Conservation (phyloP, 2,329 filamentous ascomycete species). For the Monosporascus sp. region DNA sequence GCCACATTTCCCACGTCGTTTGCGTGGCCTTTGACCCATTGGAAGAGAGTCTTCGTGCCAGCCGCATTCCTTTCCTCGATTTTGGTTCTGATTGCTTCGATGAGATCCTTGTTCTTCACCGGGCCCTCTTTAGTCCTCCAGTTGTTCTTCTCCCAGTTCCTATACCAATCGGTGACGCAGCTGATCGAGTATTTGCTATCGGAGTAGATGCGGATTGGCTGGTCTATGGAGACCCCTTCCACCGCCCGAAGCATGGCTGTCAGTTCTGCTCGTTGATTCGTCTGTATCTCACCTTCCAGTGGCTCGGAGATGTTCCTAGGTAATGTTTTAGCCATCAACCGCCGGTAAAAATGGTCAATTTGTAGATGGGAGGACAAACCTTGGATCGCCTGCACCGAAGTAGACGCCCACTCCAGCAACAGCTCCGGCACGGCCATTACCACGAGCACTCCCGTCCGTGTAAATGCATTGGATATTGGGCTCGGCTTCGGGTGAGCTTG, state of each 20-base stretch:
- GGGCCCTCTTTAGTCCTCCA: constrained; percentile 72
- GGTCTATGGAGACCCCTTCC: constrained; percentile 63
- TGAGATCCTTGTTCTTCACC: constrained; percentile 84
- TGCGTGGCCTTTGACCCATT: constrained; percentile 87
- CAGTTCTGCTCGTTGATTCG: constrained; percentile 94
- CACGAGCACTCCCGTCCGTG: constrained; percentile 58
- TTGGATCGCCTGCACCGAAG: constrained; percentile 52
- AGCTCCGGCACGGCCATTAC: constrained; percentile 53
- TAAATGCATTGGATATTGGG: constrained; percentile 43
- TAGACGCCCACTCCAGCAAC: constrained; percentile 59
- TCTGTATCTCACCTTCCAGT: constrained; percentile 69
- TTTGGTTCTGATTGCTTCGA: constrained; percentile 65
- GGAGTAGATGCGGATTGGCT: constrained; percentile 72
- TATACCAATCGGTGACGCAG: constrained; percentile 80
- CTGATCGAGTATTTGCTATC: constrained; percentile 90
- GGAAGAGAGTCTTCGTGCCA: constrained; percentile 63
- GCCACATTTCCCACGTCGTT: constrained; percentile 69
- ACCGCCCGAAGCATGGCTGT: constrained; percentile 82
- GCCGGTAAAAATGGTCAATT: not conserved
- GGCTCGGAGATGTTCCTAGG: constrained; percentile 66
- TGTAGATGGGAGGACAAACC: constrained; percentile 33
- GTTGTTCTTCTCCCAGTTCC: constrained; percentile 66
- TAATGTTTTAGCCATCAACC: constrained; percentile 9
- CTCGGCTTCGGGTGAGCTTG: constrained; percentile 14
- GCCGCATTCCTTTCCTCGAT: constrained; percentile 64